A percentile compares a stretch with the other conserved stretches of the same genome.
Conservation (phyloP, 257 asterid genomes). For the Nicotiana obtusifolia region DNA sequence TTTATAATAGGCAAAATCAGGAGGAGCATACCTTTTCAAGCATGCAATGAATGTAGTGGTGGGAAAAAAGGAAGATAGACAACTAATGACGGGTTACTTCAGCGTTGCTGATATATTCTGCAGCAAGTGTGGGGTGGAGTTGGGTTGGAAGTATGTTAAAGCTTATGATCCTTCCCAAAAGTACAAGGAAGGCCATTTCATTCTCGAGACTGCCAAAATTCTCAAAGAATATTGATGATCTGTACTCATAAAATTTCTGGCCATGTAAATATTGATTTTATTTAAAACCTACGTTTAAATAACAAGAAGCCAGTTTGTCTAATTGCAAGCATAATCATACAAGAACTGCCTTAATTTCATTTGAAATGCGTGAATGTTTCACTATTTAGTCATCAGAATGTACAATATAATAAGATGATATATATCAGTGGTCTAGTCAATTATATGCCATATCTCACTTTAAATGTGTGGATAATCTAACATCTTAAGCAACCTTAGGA, state of each 20-base stretch:
- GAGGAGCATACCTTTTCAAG: slow-evolving; percentile 25
- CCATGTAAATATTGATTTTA: background rate
- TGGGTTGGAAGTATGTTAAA: slow-evolving; percentile 34
- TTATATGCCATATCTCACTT: background rate
- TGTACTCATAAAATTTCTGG: background rate
- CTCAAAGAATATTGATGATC: slow-evolving; percentile 22
- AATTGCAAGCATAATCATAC: background rate
- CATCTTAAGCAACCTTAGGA: background rate
- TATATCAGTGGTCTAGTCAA: background rate
- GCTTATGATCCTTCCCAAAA: slow-evolving; percentile 23
- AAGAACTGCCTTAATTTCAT: background rate
- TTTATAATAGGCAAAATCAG: slow-evolving; percentile 23
- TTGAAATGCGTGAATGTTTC: background rate
- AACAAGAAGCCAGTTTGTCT: background rate
- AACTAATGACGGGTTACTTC: slow-evolving; percentile 18
- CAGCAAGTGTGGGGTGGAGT: slow-evolving; percentile 15
- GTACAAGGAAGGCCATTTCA: slow-evolving; percentile 29
- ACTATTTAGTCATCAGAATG: too few relatives aligned
- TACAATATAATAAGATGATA: too few relatives aligned
- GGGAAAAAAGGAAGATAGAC: slow-evolving; percentile 26
- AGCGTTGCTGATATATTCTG: slow-evolving; percentile 21
- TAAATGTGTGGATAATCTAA: background rate
- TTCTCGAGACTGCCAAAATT: slow-evolving; percentile 28
- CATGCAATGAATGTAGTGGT: slow-evolving; percentile 29
- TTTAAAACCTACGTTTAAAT: background rate